Base-by-base conservation (phyloP, 2,329 filamentous ascomycete species). In the Plenodomus lindquistii region DNA sequence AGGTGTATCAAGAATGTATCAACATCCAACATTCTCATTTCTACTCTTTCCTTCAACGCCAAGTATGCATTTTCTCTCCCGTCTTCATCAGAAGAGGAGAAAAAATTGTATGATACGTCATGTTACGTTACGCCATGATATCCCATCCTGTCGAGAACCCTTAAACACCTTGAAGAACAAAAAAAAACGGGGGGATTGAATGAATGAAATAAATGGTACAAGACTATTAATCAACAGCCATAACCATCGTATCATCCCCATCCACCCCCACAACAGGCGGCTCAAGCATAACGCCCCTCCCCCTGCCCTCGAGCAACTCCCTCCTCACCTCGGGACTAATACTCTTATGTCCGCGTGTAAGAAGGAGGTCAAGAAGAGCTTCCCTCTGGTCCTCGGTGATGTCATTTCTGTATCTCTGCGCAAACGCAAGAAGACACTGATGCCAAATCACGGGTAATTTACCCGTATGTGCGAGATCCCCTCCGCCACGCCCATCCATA, bases 391-490 rank as follows among this genome's bases (percentile, higher is more conserved):
- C 92, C 71, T 97, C 92, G 1, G 91, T 96, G 61, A 97, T 93
- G 72, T 97, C 93, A 60, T 97, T 95, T 66, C 91, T 86, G 75
- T 97, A 99, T 47, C 93, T 82, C 75, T 97, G 89, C 20, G 94
- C 91, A 75, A 99, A 99, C 2, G 90, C 88, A 45, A 99, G 76
- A 22, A 99, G 78, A 62, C 88, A 91, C 76, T 97, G 93, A 73
- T 99, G 94, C 91, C 93, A 99, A 46, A 99, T 85, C 7, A 99
- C 91, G 0, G 95, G 94, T 57, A 97, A 72, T 67, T 88, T 90
- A 19, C 75, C 66, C 59, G 79, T 72, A 71, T 83, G 81, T n/a
- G 68, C 71, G 8, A 72, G 55, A 37, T 68, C 62, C 3, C 70
- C 72, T 24, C 65, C 69, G 4, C 67, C 62, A 40, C 57, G 63